A percentile compares a stretch with the other conserved stretches of the same genome.
These are phyloP conservation scores for Penicillium lividum DNA, from an alignment of 495 filamentous ascomycete genomes.

Conservation along the genomic window DNA sequence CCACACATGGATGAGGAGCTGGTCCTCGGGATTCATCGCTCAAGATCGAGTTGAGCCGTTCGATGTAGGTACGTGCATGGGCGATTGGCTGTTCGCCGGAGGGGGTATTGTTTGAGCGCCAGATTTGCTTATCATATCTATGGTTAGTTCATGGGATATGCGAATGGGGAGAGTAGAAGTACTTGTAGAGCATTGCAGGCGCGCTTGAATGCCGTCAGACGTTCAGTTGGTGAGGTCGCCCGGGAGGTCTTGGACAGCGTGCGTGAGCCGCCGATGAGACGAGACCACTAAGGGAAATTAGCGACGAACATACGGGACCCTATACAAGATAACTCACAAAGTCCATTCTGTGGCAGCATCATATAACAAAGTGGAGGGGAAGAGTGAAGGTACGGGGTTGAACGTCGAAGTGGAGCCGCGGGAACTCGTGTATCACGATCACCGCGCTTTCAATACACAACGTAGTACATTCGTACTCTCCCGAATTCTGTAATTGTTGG, in stretches of 20 bases:
- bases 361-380: constrained; percentile 22
- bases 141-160: constrained; percentile 13
- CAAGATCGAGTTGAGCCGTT: constrained; percentile 74
- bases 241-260: constrained; percentile 62
- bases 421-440: constrained; percentile 23
- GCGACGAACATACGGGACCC: neutral
- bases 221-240: constrained; percentile 76
- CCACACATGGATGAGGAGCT: constrained; percentile 83
- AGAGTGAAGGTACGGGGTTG: constrained; percentile 22
- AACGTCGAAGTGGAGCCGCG: constrained; percentile 27
- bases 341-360: constrained; percentile 44
- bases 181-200: constrained; percentile 85
- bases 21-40: constrained; percentile 86
- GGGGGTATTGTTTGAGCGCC: constrained; percentile 62
- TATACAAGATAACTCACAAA: constrained; percentile 33
- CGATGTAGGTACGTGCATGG: constrained; percentile 56
- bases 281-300: constrained; percentile 68
- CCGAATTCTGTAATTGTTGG: neutral
- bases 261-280: constrained; percentile 81
- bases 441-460: neutral
- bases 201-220: constrained; percentile 86
- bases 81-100: constrained; percentile 51
- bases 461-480: neutral
- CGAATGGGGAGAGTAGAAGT: constrained; percentile 16
- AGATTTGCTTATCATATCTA: constrained; percentile 66